These are phyloP conservation scores for Fusarium bactridioides DNA, from an alignment of 2,329 filamentous ascomycete species.

Conservation along the genomic window DNA sequence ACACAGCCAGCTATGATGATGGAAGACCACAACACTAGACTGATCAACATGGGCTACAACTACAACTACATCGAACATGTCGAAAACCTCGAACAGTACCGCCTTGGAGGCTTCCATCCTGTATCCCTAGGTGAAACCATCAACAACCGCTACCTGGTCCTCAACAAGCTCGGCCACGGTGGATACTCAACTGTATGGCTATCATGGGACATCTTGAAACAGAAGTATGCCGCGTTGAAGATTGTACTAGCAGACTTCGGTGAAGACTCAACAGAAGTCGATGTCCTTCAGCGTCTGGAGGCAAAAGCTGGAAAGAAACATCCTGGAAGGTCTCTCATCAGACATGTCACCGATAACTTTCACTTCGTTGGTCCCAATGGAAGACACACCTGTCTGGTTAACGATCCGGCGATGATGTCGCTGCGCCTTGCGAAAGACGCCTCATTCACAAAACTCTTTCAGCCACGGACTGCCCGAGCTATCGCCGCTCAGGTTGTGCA, in stretches of 20 bases:
- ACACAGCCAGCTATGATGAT: conserved; percentile 21
- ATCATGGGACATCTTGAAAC: conserved; percentile 35
- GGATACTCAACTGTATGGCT: conserved; percentile 40
- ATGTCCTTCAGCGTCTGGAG: conserved; percentile 28
- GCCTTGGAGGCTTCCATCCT: conserved; percentile 32
- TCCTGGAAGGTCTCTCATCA: conserved; percentile 26
- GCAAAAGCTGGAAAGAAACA: conserved; percentile 17
- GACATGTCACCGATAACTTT: conserved; percentile 31
- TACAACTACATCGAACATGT: conserved; percentile 36
- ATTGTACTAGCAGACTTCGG: conserved; percentile 36
- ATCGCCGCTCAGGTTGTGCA: conserved; percentile 34
- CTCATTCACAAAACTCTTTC: conserved; percentile 28
- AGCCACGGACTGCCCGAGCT: conserved; percentile 30
- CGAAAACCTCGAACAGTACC: conserved; percentile 34
- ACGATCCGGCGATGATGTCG: conserved; percentile 38
- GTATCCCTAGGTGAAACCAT: conserved; percentile 34
- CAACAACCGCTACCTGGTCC: conserved; percentile 35
- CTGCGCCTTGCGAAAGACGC: conserved; percentile 31
- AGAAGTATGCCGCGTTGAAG: conserved; percentile 34
- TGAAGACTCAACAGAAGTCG: conserved; percentile 28
- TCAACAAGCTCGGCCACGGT: conserved; percentile 38
- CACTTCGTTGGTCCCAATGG: conserved; percentile 35
- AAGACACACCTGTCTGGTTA: conserved; percentile 34
- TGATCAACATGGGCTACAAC: conserved; percentile 35
- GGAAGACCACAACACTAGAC: conserved; percentile 26